Evolutionary conservation across 1,139 yeast species (phyloP).

Genomic region (Sugiyamaella sp.): DNA sequence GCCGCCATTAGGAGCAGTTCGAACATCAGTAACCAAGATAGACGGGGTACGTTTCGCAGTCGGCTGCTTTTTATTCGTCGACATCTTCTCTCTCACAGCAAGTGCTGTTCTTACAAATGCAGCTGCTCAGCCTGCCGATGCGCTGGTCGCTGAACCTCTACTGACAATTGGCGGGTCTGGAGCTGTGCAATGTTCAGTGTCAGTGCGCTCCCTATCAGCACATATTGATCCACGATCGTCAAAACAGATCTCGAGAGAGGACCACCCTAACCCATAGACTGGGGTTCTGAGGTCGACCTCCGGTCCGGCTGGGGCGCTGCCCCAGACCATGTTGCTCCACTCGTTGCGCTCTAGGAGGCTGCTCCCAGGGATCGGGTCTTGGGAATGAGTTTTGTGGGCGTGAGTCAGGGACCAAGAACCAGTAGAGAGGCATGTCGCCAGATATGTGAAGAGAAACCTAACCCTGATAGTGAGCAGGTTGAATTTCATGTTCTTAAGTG

Average conservation of each 20-base stretch:
- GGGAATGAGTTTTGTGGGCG: too few species aligned
- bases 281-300: background rate
- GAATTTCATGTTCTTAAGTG: background rate
- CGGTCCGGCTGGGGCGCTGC: background rate
- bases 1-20: conserved; percentile 60
- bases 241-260: background rate
- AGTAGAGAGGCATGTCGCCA: background rate
- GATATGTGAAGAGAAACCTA: background rate
- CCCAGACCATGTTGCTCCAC: background rate
- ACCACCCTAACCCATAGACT: background rate
- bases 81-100: background rate
- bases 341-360: background rate
- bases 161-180: background rate
- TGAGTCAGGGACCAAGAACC: too few species aligned
- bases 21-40: conserved; percentile 85
- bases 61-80: conserved; percentile 47
- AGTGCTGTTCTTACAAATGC: background rate
- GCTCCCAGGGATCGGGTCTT: too few species aligned
- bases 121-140: background rate
- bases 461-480: background rate
- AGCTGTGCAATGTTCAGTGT: background rate
- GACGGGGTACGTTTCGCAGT: conserved; percentile 93
- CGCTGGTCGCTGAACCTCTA: background rate
- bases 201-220: background rate
- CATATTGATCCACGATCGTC: background rate